phyloP scores from a whole-genome alignment of 1,284 basidiomycete genomes.

The Trichosporon sp. region DNA sequence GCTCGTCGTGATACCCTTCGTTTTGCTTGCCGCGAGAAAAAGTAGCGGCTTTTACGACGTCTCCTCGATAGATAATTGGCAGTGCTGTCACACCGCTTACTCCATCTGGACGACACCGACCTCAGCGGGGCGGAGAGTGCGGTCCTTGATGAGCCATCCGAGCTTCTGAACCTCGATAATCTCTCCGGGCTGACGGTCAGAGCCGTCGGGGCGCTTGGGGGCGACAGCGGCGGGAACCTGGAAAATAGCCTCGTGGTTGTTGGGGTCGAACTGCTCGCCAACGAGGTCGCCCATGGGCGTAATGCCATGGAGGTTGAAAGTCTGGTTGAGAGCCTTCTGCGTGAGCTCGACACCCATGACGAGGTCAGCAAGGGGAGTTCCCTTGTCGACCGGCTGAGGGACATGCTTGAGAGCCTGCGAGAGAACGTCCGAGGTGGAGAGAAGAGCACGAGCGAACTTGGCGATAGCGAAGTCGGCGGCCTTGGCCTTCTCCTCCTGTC shows the following conservation, averaged over 20 bases:
- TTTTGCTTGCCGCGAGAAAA: slow-evolving; percentile 3
- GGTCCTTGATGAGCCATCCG: slow-evolving; percentile 89
- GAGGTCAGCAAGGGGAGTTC: slow-evolving; percentile 68
- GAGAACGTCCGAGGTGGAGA: slow-evolving; percentile 90
- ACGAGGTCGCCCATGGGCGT: slow-evolving; percentile 70
- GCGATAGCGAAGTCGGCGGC: slow-evolving; percentile 91
- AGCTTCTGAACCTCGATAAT: slow-evolving; percentile 89
- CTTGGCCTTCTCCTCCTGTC: slow-evolving; percentile 86
- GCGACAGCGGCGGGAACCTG: slow-evolving; percentile 73
- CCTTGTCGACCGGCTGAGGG: slow-evolving; percentile 60
- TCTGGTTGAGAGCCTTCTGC: slow-evolving; percentile 83
- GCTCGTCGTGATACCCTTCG: slow-evolving; percentile 8
- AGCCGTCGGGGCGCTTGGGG: slow-evolving; percentile 64
- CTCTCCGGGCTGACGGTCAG: slow-evolving; percentile 69
- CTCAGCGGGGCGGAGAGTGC: slow-evolving; percentile 90
- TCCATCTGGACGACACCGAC: slow-evolving; percentile 78
- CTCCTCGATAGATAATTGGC: not conserved
- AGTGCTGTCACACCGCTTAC: slow-evolving; percentile 31
- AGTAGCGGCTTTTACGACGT: not conserved
- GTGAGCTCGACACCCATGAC: slow-evolving; percentile 90
- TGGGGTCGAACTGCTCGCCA: slow-evolving; percentile 92
- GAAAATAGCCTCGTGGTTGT: slow-evolving; percentile 91
- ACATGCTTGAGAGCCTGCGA: slow-evolving; percentile 81
- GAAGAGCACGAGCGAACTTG: slow-evolving; percentile 83
- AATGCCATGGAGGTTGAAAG: slow-evolving; percentile 87